These are phyloP conservation scores for Phytophthora pistaciae DNA, from an alignment of 352 stramenopile species.

Conservation along the genomic window DNA sequence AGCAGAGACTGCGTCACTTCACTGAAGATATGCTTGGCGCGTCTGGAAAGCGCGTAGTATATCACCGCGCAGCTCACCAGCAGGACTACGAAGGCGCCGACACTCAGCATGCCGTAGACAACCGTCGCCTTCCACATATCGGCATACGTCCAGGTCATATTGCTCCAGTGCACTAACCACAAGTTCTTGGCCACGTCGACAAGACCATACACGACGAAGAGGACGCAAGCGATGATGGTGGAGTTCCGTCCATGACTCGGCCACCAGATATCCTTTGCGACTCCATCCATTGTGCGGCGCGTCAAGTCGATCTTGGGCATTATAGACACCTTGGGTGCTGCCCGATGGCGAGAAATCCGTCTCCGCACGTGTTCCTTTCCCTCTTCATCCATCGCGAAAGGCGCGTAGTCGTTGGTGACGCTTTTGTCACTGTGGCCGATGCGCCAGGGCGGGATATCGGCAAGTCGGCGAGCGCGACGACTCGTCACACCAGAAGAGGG, in stretches of 20 bases:
- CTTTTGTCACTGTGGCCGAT: conserved; percentile 10
- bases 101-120: conserved; percentile 41
- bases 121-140: conserved; percentile 42
- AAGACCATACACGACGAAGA: conserved; percentile 38
- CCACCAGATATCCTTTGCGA: conserved; percentile 39
- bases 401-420: conserved; percentile 3
- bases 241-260: conserved; percentile 13
- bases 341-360: conserved; percentile 18
- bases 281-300: conserved; percentile 24
- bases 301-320: conserved; percentile 22
- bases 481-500: conserved; percentile 8
- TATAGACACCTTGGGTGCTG: conserved; percentile 2
- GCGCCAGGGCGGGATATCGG: conserved; percentile 47
- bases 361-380: conserved; percentile 11
- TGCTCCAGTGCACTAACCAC: conserved; percentile 52
- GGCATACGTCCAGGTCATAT: conserved; percentile 23
- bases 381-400: conserved; percentile 19
- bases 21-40: conserved; percentile 37
- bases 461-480: conserved; percentile 37
- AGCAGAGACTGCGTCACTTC: conserved; percentile 41
- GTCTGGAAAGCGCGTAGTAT: conserved; percentile 36
- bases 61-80: conserved; percentile 36
- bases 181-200: conserved; percentile 45
- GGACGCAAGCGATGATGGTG: conserved; percentile 11
- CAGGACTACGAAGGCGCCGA: conserved; percentile 34